These are phyloP conservation scores for Lactifluus echinatus DNA, from an alignment of 768 basidiomycete species.

Conservation along the genomic window DNA sequence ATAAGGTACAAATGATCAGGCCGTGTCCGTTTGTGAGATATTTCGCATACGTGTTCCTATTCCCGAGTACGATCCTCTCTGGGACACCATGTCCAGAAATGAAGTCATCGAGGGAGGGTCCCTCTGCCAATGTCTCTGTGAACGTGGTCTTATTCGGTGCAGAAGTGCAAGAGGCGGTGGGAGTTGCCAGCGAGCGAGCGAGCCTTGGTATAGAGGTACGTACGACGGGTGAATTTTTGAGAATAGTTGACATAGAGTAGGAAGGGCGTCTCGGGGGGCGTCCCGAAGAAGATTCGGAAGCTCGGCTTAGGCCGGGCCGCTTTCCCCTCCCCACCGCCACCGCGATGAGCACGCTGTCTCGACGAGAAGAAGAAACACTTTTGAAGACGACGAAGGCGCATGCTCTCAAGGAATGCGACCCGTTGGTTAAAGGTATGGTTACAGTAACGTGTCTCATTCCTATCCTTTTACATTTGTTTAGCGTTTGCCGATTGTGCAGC, in stretches of 20 bases:
- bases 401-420: slow-evolving; percentile 73
- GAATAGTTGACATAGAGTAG: slow-evolving; percentile 10
- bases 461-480: slow-evolving; percentile 25
- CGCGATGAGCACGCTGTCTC: slow-evolving; percentile 73
- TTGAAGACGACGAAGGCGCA: slow-evolving; percentile 72
- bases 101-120: slow-evolving; percentile 78
- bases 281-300: not conserved
- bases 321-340: not conserved
- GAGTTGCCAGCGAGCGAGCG: slow-evolving; percentile 21
- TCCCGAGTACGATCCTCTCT: slow-evolving; percentile 63
- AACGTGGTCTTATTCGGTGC: slow-evolving; percentile 36
- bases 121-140: slow-evolving; percentile 44
- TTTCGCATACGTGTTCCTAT: slow-evolving; percentile 50
- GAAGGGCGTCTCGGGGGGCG: not conserved
- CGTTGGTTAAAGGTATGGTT: slow-evolving; percentile 57
- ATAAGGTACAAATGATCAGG: not conserved
- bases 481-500: slow-evolving; percentile 80
- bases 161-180: slow-evolving; percentile 40
- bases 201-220: not conserved
- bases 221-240: slow-evolving; percentile 15
- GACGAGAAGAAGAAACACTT: slow-evolving; percentile 81
- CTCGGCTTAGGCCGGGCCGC: not conserved
- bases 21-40: not conserved
- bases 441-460: not conserved
- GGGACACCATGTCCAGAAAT: slow-evolving; percentile 50